Evolutionary conservation across 1,284 basidiomycete genomes (phyloP), one percentile per base, ranked within the genome.

Genomic region (Rhodotorula sp.): DNA sequence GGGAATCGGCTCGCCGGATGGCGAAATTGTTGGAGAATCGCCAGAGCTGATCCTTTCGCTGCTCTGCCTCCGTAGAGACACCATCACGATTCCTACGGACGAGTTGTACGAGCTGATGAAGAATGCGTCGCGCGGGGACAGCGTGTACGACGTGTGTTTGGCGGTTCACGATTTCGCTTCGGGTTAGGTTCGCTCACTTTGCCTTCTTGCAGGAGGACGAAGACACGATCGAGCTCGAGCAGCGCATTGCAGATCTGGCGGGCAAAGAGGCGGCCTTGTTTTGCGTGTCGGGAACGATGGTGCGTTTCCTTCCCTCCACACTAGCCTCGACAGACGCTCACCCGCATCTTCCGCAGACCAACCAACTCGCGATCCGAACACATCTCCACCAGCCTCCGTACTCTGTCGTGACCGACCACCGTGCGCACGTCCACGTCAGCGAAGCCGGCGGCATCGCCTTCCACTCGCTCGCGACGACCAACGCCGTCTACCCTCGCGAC

Each of bases 371-470:
- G 0, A 83, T 97, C 66, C 86, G 94, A 66, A 88, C 91, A 0
- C 93, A 94, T 78, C 86, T 98, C 64, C 86, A 85, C 70, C 91
- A 94, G 77, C 93, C 94, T 0, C 95, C 95, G 4, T 83, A 85
- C 80, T 87, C 90, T 5, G 84, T 97, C 58, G 81, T 96, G 17
- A 87, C 86, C 65, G 92, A 95, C 77, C 83, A 88, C 69, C 87
- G 92, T 57, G 85, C 91, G 22, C 94, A 95, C 77, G 90, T 94
- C 55, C 78, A 80, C 67, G 68, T 74, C 20, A 77, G 89, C 77
- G 90, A 92, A 82, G 90, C 91, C 9, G 93, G 95, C 32, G 95
- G 93, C 22, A 85, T 89, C 61, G 92, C 92, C 0, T 90, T 91
- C 81, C 91, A 96, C 81, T 90, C 90, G 39, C 91, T 92, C 64